Evolutionary conservation across 352 stramenopile genomes (phyloP).

Genomic region (Globisporangium barbulae): DNA sequence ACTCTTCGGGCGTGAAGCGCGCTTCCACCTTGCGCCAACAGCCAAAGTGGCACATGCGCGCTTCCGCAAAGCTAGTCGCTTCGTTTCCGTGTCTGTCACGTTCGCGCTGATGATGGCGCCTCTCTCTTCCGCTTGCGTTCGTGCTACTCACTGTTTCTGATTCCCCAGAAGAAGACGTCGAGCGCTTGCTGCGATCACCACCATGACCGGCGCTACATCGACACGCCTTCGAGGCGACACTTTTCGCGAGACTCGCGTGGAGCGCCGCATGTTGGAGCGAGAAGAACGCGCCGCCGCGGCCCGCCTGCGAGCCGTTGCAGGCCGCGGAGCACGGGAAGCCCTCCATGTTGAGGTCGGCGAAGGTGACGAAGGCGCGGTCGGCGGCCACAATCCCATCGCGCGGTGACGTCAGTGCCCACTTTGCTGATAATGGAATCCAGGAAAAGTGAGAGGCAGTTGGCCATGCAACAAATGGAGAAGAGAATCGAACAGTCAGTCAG

Average conservation of each 20-base stretch:
- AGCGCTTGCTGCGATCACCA: constrained; percentile 6
- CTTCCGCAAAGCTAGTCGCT: constrained; percentile 26
- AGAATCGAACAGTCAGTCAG: neutral
- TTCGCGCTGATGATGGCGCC: neutral
- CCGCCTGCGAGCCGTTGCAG: constrained; percentile 72
- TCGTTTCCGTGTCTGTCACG: neutral
- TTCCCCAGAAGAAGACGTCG: neutral
- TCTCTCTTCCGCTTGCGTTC: neutral
- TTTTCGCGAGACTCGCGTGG: constrained; percentile 45
- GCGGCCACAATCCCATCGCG: constrained; percentile 18
- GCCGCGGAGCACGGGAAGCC: constrained; percentile 69
- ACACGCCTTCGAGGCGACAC: constrained; percentile 46
- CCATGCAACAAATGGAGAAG: neutral
- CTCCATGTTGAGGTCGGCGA: constrained; percentile 82
- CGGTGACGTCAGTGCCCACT: constrained; percentile 67
- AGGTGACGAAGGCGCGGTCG: constrained; percentile 38
- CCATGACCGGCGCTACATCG: constrained; percentile 18
- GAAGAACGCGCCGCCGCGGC: constrained; percentile 72
- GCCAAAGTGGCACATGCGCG: constrained; percentile 65
- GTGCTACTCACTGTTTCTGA: neutral
- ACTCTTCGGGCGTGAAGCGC: constrained; percentile 27
- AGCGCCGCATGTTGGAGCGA: constrained; percentile 37
- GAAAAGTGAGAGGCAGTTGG: neutral
- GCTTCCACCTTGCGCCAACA: constrained; percentile 60
- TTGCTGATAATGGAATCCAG: constrained; percentile 33